Evolutionary conservation across 1,284 basidiomycete species (phyloP), one percentile per base, ranked within the genome.

Genomic region (Schizophyllum amplum): DNA sequence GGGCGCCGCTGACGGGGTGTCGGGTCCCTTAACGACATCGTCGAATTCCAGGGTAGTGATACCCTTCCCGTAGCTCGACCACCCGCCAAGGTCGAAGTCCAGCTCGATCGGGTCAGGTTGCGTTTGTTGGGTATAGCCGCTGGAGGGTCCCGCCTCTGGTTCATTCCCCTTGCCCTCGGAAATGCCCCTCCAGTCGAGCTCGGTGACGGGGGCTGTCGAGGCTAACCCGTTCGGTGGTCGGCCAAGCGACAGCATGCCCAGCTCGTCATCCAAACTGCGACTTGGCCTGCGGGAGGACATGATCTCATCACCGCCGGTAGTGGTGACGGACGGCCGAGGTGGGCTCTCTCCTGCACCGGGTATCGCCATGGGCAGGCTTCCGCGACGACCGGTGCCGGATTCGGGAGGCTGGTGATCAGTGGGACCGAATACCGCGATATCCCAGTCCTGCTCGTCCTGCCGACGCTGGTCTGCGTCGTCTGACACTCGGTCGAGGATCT

Each of bases 121-220:
- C 6, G 20, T 9, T 24, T 21, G 6, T 55, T 56, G 48, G 57
- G 7, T 11, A 49, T 49, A 53, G 57, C 48, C 55, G 55, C 42
- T 55, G 61, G 20, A 61, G 65, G 4, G 58, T 62, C 51, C 58
- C 65, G 26, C 65, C 66, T 1, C 24, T 53, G 23, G n/a, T 50
- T 46, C 26, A 48, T 55, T 13, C 33, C n/a, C 5, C 52, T 65
- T 65, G 2, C 71, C 61, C 17, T 65, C 68, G 55, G 27, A 42
- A 20, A 62, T 53, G 7, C 58, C 57, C 50, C 68, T 70, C 80
- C 81, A 83, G 62, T 82, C 79, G 33, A 70, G 71, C 54, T 76
- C 76, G 24, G 73, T 76, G 59, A 72, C 75, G 21, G 81, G 77
- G 6, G 76, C 69, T 47, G 75, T 46, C 56, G 42, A 47, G 47